A percentile compares a stretch with the other conserved stretches of the same genome.
Conservation (phyloP, 2,329 filamentous ascomycete genomes). For the Aspergillus oerlinghausenensis region DNA sequence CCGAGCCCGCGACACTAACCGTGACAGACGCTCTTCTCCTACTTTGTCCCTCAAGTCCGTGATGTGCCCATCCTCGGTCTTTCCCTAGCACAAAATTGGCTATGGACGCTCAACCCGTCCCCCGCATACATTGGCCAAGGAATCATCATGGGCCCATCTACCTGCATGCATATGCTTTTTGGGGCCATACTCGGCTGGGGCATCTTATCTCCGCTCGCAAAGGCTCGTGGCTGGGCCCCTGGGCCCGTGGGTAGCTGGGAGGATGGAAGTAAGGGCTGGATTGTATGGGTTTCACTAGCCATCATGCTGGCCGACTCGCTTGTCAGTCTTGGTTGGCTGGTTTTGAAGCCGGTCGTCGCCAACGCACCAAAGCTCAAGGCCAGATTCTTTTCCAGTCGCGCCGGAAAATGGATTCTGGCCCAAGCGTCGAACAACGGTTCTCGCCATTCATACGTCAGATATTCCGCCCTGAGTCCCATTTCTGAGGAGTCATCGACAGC, state of each 20-base stretch:
- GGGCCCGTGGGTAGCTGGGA: conserved; percentile 86
- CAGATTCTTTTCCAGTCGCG: conserved; percentile 24
- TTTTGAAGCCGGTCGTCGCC: conserved; percentile 58
- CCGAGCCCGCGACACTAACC: conserved; percentile 9
- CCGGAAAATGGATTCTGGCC: conserved; percentile 25
- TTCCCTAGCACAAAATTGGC: conserved; percentile 70
- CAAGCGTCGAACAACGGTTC: conserved; percentile 11
- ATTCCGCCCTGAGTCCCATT: conserved; percentile 25
- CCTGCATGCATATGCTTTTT: conserved; percentile 90
- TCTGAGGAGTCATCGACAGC: conserved; percentile 17
- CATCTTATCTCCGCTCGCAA: conserved; percentile 82
- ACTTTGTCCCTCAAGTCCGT: conserved; percentile 81
- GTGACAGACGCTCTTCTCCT: conserved; percentile 73
- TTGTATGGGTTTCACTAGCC: conserved; percentile 90
- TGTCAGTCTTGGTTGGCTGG: conserved; percentile 77
- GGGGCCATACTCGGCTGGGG: conserved; percentile 90
- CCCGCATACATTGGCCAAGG: conserved; percentile 97
- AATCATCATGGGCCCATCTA: conserved; percentile 96
- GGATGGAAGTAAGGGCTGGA: conserved; percentile 93
- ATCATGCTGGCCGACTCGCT: conserved; percentile 96
- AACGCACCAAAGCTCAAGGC: conserved; percentile 38
- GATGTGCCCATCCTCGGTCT: conserved; percentile 83
- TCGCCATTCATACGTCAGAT: conserved; percentile 25
- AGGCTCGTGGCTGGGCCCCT: conserved; percentile 80
- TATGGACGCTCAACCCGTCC: conserved; percentile 94